Percentiles rank a stretch among this genome's conserved stretches.
Conservation (phyloP, 2,329 filamentous ascomycete genomes). For the Sclerotinia glacialis region DNA sequence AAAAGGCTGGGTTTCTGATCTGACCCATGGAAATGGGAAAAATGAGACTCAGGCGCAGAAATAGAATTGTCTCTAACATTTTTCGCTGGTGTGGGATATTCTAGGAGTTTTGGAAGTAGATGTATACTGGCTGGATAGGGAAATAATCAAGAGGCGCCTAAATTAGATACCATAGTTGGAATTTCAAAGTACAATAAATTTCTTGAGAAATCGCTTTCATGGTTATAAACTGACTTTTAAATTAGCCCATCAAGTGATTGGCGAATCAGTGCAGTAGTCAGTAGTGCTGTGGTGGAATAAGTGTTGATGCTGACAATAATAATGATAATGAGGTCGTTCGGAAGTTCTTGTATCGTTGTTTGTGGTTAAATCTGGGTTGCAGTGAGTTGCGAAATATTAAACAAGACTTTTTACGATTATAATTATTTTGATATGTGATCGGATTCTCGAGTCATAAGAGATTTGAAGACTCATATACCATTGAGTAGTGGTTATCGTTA, state of each 20-base stretch:
- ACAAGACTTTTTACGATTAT: too few relatives aligned
- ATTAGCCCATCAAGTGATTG: neutral
- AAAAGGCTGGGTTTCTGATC: conserved; percentile 33
- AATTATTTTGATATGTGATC: too few relatives aligned
- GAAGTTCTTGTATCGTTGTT: too few relatives aligned
- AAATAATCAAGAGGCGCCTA: neutral
- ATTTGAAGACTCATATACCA: too few relatives aligned
- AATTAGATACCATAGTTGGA: conserved; percentile 13
- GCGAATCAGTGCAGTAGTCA: too few relatives aligned
- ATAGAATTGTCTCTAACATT: neutral
- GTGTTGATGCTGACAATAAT: too few relatives aligned
- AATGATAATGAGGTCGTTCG: too few relatives aligned
- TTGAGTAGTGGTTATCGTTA: too few relatives aligned
- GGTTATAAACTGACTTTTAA: neutral
- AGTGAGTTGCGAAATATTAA: too few relatives aligned
- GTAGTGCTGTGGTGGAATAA: too few relatives aligned
- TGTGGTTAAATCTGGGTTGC: too few relatives aligned
- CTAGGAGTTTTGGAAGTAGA: conserved; percentile 9
- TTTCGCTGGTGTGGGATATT: neutral
- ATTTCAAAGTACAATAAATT: conserved; percentile 9
- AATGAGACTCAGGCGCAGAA: neutral
- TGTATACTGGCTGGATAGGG: neutral
- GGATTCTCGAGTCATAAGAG: too few relatives aligned
- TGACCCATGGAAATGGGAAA: conserved; percentile 6
- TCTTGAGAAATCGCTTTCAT: neutral